These are phyloP conservation scores for Mycena metata DNA, from an alignment of 768 basidiomycete genomes.

Conservation along the genomic window DNA sequence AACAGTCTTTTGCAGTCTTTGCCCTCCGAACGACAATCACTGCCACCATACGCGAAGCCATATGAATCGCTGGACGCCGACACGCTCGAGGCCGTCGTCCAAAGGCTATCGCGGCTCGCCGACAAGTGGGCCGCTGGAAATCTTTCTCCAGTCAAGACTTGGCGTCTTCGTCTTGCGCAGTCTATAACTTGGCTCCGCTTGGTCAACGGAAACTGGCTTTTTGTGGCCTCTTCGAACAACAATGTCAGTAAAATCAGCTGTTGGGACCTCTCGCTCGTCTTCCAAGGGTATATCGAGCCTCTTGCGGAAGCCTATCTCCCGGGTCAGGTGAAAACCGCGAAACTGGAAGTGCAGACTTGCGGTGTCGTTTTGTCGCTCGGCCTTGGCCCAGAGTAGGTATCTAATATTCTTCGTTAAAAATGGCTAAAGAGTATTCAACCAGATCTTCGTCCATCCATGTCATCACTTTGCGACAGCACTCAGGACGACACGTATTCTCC, in stretches of 20 bases:
- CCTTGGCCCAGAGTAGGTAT: constrained; percentile 9
- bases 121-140: background rate
- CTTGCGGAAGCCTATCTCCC: constrained; percentile 30
- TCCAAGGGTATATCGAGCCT: constrained; percentile 14
- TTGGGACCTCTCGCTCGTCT: constrained; percentile 27
- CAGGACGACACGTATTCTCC: too few species aligned
- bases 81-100: constrained; percentile 6
- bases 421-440: too few species aligned
- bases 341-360: constrained; percentile 16
- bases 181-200: constrained; percentile 37
- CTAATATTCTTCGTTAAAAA: too few species aligned
- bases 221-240: constrained; percentile 32
- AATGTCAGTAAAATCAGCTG: constrained; percentile 26
- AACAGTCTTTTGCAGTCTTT: too few species aligned
- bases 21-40: too few species aligned
- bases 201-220: constrained; percentile 26
- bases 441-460: too few species aligned
- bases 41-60: too few species aligned
- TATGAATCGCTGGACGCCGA: background rate
- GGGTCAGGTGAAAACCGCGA: constrained; percentile 24
- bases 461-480: too few species aligned
- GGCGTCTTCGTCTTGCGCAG: constrained; percentile 15
- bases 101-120: background rate
- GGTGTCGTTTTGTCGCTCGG: constrained; percentile 31
- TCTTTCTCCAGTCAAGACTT: background rate